Evolutionary conservation across 805 yeast species (phyloP).

Genomic region (Candida berthetii): DNA sequence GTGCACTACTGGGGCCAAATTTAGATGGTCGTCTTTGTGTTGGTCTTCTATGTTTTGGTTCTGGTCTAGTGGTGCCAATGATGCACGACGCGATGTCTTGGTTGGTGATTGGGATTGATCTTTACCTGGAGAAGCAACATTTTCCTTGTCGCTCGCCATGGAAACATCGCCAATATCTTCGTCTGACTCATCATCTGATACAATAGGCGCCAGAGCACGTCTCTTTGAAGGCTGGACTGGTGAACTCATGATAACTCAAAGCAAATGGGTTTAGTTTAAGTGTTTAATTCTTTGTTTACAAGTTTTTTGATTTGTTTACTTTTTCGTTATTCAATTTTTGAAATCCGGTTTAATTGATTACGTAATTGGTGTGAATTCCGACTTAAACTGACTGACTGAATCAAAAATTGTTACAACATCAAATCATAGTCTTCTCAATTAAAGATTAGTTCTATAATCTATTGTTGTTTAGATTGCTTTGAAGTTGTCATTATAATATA

Average conservation of each 20-base stretch:
- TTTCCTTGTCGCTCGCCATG: constrained; percentile 10
- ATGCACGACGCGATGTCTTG: constrained; percentile 12
- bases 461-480: no score
- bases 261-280: no score
- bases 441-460: no score
- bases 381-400: neutral
- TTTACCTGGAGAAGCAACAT: constrained; percentile 18
- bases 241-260: constrained; percentile 15
- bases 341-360: neutral
- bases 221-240: constrained; percentile 16
- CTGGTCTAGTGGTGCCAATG: constrained; percentile 16
- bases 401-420: neutral
- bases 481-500: no score
- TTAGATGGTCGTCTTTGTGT: constrained; percentile 4
- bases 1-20: constrained; percentile 5
- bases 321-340: no score
- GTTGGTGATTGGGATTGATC: constrained; percentile 17
- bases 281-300: no score
- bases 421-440: no score
- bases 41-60: constrained; percentile 2
- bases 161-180: constrained; percentile 8
- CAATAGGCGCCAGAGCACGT: neutral
- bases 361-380: neutral
- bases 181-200: constrained; percentile 10
- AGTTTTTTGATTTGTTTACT: no score